These are phyloP conservation scores for Haplosporangium sp. DNA, from an alignment of 371 early-diverging fungal genomes.

Conservation along the genomic window DNA sequence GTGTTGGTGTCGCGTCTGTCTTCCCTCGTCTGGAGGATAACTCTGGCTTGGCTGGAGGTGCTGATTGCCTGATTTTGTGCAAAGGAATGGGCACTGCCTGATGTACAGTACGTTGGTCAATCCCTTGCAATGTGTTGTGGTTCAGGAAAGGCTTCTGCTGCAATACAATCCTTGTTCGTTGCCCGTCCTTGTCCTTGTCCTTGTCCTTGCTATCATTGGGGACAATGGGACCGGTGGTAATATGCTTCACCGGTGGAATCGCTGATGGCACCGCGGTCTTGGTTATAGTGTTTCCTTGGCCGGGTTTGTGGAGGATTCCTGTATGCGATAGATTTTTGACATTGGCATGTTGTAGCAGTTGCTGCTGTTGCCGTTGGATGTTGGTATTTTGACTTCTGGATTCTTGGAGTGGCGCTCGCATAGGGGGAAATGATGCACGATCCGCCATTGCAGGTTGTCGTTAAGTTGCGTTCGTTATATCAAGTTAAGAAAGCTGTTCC, in stretches of 20 bases:
- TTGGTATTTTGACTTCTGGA: constrained; percentile 2
- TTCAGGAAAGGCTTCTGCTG: constrained; percentile 19
- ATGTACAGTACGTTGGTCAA: no score
- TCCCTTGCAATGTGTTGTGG: neutral
- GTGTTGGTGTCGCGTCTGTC: neutral
- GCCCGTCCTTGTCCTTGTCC: constrained; percentile 11
- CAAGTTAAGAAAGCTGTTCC: neutral
- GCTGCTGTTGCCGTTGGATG: neutral
- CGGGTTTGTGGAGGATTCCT: no score
- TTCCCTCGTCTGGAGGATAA: no score
- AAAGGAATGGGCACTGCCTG: neutral
- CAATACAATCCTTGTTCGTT: constrained; percentile 21
- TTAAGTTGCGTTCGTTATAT: neutral
- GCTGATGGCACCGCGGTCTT: no score
- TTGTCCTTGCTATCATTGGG: no score
- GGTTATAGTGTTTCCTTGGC: no score
- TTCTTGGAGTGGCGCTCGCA: constrained; percentile 26
- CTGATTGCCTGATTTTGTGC: constrained; percentile 5
- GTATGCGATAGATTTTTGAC: neutral
- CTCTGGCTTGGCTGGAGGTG: no score
- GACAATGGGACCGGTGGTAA: no score
- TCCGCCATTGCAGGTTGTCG: constrained; percentile 23
- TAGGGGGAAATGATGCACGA: constrained; percentile 6
- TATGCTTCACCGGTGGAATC: no score
- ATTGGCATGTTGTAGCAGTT: no score